These are phyloP conservation scores for Ricinus communis DNA, from an alignment of 345 rosid species.

Conservation along the genomic window DNA sequence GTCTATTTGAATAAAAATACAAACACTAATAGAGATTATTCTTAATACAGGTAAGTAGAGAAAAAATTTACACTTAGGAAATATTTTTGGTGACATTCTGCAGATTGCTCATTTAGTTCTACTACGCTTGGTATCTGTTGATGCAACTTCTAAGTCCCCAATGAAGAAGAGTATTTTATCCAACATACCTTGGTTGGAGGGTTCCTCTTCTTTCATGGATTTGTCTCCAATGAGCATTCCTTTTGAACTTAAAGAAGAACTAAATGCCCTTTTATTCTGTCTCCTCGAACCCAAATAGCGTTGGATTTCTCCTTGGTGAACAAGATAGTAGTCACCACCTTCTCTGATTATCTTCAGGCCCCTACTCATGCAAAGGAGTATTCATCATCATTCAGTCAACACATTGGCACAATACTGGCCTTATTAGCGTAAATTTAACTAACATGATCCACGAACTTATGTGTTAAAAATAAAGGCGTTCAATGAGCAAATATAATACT, in stretches of 20 bases:
- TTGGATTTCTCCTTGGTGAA: constrained; percentile 60
- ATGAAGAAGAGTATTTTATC: constrained; percentile 54
- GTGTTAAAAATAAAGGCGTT: neutral
- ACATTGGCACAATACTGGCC: neutral
- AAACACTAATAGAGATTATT: neutral
- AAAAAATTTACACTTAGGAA: neutral
- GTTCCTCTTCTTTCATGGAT: constrained; percentile 24
- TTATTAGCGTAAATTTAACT: neutral
- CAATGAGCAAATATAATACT: neutral
- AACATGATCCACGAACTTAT: neutral
- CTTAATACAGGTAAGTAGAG: neutral
- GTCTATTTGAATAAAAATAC: neutral
- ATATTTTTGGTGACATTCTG: neutral
- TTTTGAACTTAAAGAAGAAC: neutral
- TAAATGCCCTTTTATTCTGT: constrained; percentile 17
- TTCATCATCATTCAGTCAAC: neutral
- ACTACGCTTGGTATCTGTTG: constrained; percentile 39
- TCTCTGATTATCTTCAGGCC: constrained; percentile 61
- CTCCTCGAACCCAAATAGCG: constrained; percentile 46
- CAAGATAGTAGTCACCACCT: constrained; percentile 48
- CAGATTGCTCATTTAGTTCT: constrained; percentile 16
- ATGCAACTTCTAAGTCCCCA: constrained; percentile 60
- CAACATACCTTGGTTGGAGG: constrained; percentile 32
- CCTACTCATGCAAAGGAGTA: constrained; percentile 25
- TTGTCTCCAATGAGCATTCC: constrained; percentile 9